Evolutionary conservation across 768 basidiomycete species (phyloP).

Genomic region (Leccinum ochraceum): DNA sequence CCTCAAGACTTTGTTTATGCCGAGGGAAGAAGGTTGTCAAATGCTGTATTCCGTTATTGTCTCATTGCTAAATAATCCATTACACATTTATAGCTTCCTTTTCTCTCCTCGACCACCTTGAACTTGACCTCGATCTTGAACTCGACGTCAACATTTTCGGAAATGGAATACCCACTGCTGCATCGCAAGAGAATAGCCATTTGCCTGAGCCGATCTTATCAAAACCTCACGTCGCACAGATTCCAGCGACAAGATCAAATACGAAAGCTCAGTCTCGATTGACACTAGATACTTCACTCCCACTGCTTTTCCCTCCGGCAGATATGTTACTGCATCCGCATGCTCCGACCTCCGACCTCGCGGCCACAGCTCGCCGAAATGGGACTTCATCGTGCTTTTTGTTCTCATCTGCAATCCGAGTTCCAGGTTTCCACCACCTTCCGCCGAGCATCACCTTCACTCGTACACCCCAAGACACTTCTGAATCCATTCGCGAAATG

Average conservation of each 20-base stretch:
- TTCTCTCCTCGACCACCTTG: constrained; percentile 74
- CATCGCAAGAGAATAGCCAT: constrained; percentile 1
- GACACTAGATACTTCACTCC: constrained; percentile 51
- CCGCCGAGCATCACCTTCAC: constrained; percentile 19
- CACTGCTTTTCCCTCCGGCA: constrained; percentile 63
- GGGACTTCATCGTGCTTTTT: constrained; percentile 26
- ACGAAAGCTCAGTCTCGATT: constrained; percentile 21
- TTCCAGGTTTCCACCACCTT: constrained; percentile 51
- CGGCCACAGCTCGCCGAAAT: constrained; percentile 3
- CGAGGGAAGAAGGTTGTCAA: constrained; percentile 61
- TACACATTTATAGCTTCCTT: constrained; percentile 50
- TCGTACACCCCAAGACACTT: constrained; percentile 26
- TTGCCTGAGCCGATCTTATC: constrained; percentile 7
- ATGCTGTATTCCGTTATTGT: not conserved
- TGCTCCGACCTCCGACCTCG: constrained; percentile 15
- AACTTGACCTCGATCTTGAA: constrained; percentile 73
- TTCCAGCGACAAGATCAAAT: constrained; percentile 3
- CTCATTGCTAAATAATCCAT: not conserved
- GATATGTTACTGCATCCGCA: constrained; percentile 22
- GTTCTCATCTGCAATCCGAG: constrained; percentile 38
- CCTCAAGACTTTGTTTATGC: constrained; percentile 75
- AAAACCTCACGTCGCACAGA: not conserved
- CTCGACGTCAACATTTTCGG: constrained; percentile 56
- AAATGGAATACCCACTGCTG: constrained; percentile 16
- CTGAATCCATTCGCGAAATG: constrained; percentile 52